Base-by-base conservation (phyloP, 2,329 filamentous ascomycete genomes). In the Cladosporium velox region DNA sequence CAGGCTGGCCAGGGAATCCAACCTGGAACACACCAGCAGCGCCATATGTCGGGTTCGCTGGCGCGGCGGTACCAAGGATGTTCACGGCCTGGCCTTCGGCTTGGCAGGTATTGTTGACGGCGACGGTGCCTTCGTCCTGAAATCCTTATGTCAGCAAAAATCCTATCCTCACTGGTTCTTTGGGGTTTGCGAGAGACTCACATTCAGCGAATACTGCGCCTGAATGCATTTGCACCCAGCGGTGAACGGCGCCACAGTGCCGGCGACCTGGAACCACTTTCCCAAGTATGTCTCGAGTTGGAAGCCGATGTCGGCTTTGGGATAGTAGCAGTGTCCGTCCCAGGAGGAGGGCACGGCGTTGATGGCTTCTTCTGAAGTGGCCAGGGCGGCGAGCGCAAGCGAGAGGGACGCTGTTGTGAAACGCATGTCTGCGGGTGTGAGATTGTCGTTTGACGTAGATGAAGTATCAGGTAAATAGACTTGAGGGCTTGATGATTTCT, bases 261-360 rank as follows among this genome's bases (percentile, higher is more conserved):
- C 69, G 11, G 70, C 70, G 12, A 70, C 70, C 41, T 71, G 70
- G 41, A 67, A 71, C 69, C 70, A 71, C 12, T 69, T 68, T 26
- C 70, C 70, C 2, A 70, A 65, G 44, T 71, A 72, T 63, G 64
- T 58, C 15, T 69, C 47, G 35, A 70, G 62, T 21, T 67, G 60
- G 58, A 71, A 71, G 24, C 67, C 59, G 49, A 65, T 63, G 54
- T 66, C 67, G 47, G 67, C 66, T 34, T 70, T 67, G 26, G 69
- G 70, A 24, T 70, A 71, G 67, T 70, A 71, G 62, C 69, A 71
- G 21, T 66, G 51, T 12, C 69, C 68, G 60, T 71, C 69, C 41
- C 68, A 71, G 15, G 66, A 69, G 2, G 69, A 64, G 35, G 61
- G 61, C 24, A 59, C 54, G 54, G 63, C 54, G 55, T 64, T 64